A percentile compares a stretch with the other conserved stretches of the same genome.
These are phyloP conservation scores for Phialocephala subalpina DNA, from an alignment of 2,329 filamentous ascomycete genomes.

Conservation along the genomic window DNA sequence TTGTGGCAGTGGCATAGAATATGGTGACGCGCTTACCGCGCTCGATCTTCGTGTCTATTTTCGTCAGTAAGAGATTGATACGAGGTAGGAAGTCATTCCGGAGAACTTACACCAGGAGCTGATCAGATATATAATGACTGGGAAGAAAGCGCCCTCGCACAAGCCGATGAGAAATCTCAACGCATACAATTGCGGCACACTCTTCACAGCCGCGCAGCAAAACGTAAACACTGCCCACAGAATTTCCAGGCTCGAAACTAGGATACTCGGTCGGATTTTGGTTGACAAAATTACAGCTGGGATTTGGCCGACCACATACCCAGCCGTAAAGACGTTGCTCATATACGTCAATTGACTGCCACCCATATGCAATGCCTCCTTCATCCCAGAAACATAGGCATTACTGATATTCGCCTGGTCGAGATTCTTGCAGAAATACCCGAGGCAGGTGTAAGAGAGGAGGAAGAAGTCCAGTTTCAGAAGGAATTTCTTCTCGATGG, in stretches of 20 bases:
- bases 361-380: conserved; percentile 55
- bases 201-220: conserved; percentile 39
- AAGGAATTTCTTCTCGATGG: conserved; percentile 53
- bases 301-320: conserved; percentile 37
- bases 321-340: conserved; percentile 59
- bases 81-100: background rate
- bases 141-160: conserved; percentile 39
- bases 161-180: conserved; percentile 54
- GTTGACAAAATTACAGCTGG: conserved; percentile 37
- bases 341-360: conserved; percentile 63
- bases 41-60: conserved; percentile 46
- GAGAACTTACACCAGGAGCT: conserved; percentile 49
- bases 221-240: conserved; percentile 40
- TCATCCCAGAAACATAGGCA: conserved; percentile 55
- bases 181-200: conserved; percentile 48
- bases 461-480: conserved; percentile 60
- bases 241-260: conserved; percentile 34
- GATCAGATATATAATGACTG: conserved; percentile 49
- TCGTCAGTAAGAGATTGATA: background rate
- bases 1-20: conserved; percentile 60
- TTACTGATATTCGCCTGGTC: conserved; percentile 46
- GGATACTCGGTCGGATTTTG: conserved; percentile 36
- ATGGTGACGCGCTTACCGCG: conserved; percentile 62
- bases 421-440: conserved; percentile 54
- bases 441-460: conserved; percentile 52